Evolutionary conservation across 495 filamentous ascomycete genomes (phyloP).

Genomic region (Neurospora intermedia): DNA sequence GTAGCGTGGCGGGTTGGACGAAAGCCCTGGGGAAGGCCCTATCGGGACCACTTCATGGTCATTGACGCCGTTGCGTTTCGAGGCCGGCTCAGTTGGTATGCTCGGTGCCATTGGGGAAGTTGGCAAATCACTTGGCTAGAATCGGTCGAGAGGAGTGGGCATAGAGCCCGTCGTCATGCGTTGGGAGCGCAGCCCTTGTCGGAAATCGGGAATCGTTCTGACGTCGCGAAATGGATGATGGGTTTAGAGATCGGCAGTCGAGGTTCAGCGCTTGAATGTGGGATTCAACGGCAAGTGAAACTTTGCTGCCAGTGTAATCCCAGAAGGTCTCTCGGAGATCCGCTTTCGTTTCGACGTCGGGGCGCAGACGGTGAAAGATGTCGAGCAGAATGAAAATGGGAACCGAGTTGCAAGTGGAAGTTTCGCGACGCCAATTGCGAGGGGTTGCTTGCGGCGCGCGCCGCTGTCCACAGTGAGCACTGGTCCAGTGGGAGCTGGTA

Average conservation of each 20-base stretch:
- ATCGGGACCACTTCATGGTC: constrained; percentile 11
- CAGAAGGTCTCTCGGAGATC: neutral
- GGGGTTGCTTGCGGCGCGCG: neutral
- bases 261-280: neutral
- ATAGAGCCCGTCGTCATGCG: neutral
- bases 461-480: neutral
- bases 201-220: neutral
- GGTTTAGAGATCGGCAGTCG: neutral
- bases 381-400: neutral
- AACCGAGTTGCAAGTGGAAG: neutral
- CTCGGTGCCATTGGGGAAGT: constrained; percentile 13
- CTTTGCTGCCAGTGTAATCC: neutral
- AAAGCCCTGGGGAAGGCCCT: constrained; percentile 30
- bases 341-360: neutral
- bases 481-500: neutral
- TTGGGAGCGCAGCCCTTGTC: neutral
- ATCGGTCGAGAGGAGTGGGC: neutral
- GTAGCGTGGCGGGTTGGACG: constrained; percentile 31
- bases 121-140: neutral
- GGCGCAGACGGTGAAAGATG: neutral
- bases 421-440: neutral
- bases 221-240: neutral
- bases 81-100: constrained; percentile 4
- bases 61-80: constrained; percentile 4
- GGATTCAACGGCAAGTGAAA: neutral